Evolutionary conservation across 2,329 filamentous ascomycete species (phyloP).

Genomic region (Sporothrix globosa): DNA sequence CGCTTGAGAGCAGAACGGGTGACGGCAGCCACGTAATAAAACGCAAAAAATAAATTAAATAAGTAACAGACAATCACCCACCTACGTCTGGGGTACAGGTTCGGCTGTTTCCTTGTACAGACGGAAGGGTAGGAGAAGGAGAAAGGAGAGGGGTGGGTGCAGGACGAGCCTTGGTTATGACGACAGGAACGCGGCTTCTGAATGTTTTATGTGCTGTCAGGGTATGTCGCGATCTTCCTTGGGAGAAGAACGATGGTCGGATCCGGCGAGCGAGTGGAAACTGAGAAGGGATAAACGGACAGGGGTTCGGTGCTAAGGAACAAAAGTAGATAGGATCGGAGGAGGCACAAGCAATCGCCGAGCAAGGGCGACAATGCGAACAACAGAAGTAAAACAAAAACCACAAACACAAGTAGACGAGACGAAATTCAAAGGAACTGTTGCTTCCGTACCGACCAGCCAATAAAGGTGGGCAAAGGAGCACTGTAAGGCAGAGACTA

Average conservation of each 20-base stretch:
- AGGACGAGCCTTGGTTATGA: neutral
- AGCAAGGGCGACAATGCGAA: neutral
- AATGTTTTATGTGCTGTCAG: slow-evolving; percentile 30
- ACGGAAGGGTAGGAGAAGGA: neutral
- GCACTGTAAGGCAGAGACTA: neutral
- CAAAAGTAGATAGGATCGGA: neutral
- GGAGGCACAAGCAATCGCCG: neutral
- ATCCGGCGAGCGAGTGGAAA: neutral
- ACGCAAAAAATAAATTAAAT: neutral
- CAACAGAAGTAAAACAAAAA: neutral
- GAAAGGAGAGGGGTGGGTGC: neutral
- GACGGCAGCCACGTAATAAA: neutral
- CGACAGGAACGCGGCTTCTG: slow-evolving; percentile 5
- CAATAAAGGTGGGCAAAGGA: neutral
- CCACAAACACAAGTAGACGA: neutral
- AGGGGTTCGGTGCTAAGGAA: neutral
- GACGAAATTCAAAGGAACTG: neutral
- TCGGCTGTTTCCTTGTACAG: neutral
- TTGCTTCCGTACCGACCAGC: slow-evolving; percentile 4
- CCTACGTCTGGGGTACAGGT: neutral
- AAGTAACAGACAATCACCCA: neutral
- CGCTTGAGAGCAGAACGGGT: neutral
- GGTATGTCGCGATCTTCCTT: slow-evolving; percentile 18
- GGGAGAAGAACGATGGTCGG: slow-evolving; percentile 17
- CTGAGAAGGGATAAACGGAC: neutral